Conservation (phyloP, 106 monocot species). For the Allium cepa region DNA sequence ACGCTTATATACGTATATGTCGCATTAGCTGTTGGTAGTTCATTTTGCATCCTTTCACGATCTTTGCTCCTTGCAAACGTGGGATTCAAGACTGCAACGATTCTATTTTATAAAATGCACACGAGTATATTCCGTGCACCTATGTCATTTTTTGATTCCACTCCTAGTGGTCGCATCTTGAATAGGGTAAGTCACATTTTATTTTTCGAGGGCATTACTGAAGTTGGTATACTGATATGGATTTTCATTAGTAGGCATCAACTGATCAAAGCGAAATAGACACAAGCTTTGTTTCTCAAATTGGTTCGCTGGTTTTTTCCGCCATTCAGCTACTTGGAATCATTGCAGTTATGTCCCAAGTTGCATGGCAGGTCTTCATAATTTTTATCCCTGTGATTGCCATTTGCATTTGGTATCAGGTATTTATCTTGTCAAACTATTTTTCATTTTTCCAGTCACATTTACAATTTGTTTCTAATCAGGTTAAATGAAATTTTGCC, state of each 20-base stretch:
- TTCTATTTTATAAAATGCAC: conserved; percentile 84
- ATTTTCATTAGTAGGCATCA: conserved; percentile 43
- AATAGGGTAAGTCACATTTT: conserved; percentile 50
- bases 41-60: conserved; percentile 53
- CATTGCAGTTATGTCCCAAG: conserved; percentile 83
- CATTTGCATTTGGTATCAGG: conserved; percentile 83
- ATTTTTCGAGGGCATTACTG: not conserved
- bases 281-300: conserved; percentile 32
- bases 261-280: conserved; percentile 88
- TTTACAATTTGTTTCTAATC: not conserved
- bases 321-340: conserved; percentile 76
- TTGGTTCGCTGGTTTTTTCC: conserved; percentile 58
- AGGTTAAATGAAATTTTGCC: not conserved
- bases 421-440: conserved; percentile 10
- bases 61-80: conserved; percentile 51
- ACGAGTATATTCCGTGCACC: conserved; percentile 69
- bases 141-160: conserved; percentile 96
- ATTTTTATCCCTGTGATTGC: conserved; percentile 70
- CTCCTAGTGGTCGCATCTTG: conserved; percentile 79
- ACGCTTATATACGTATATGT: conserved; percentile 71
- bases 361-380: conserved; percentile 84
- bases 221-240: not conserved
- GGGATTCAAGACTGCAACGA: conserved; percentile 71
- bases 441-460: not conserved
- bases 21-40: conserved; percentile 62